phyloP scores from a whole-genome alignment of 176 grass and related monocot genomes.

The Olyra latifolia region DNA sequence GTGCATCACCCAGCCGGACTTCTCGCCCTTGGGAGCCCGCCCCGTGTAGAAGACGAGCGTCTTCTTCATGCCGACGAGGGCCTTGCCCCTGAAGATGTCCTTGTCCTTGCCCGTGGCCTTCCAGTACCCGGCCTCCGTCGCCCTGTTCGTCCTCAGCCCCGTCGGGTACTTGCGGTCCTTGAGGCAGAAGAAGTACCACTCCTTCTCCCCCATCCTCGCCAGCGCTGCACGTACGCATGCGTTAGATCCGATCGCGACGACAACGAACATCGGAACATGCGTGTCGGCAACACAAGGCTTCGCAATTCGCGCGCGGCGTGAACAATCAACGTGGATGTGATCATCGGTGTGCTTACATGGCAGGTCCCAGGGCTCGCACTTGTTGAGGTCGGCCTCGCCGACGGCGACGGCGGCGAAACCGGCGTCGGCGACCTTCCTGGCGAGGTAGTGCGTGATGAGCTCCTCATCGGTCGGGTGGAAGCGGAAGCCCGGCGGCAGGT shows the following conservation, averaged over 20 bases:
- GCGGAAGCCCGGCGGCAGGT: conserved; percentile 71
- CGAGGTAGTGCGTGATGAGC: conserved; percentile 85
- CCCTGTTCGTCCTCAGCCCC: conserved; percentile 75
- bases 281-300: too few species aligned
- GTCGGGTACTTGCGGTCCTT: conserved; percentile 86
- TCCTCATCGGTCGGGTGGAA: conserved; percentile 84
- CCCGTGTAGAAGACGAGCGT: conserved; percentile 65
- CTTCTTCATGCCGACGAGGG: conserved; percentile 63
- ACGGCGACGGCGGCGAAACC: conserved; percentile 52
- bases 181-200: conserved; percentile 92
- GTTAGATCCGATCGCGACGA: not conserved
- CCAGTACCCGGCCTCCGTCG: conserved; percentile 77
- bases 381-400: conserved; percentile 70
- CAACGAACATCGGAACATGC: not conserved
- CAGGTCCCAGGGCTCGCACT: conserved; percentile 78
- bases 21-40: conserved; percentile 79
- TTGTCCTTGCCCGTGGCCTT: conserved; percentile 87
- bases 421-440: conserved; percentile 57
- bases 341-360: conserved; percentile 45
- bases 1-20: conserved; percentile 85
- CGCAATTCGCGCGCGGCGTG: too few species aligned
- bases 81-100: conserved; percentile 56
- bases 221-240: conserved; percentile 32
- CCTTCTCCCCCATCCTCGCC: conserved; percentile 79
- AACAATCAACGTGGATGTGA: not conserved